Conservation (phyloP, 2,329 filamentous ascomycete genomes). For the Aspergillus tanneri region DNA sequence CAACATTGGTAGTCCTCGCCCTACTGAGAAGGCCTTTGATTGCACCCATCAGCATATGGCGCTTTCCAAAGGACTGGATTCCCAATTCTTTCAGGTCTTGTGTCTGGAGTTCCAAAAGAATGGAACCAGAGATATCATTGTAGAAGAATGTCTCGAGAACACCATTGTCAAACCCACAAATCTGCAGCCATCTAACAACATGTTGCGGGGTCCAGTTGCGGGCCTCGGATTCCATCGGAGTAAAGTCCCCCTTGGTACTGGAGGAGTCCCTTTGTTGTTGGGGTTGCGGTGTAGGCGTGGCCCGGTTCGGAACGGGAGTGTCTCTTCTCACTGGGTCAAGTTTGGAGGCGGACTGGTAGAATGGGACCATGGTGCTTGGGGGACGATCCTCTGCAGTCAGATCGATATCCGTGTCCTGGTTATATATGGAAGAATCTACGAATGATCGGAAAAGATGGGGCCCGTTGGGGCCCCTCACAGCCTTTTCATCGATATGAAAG, state of each 20-base stretch:
- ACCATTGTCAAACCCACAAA: constrained; percentile 4
- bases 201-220: constrained; percentile 2
- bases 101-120: background rate
- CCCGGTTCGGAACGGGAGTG: constrained; percentile 19
- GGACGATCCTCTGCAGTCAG: constrained; percentile 17
- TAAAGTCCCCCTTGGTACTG: background rate
- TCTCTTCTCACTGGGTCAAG: constrained; percentile 16
- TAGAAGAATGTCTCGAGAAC: background rate
- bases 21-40: too few species aligned
- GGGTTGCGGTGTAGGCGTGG: background rate
- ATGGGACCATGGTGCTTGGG: constrained; percentile 10
- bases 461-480: constrained; percentile 75
- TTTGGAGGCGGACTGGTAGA: constrained; percentile 15
- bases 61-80: background rate
- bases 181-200: constrained; percentile 16
- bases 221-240: background rate
- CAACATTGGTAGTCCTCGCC: too few species aligned
- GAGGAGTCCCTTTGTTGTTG: background rate
- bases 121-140: constrained; percentile 1
- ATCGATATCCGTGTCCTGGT: constrained; percentile 15
- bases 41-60: background rate
- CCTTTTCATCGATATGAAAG: constrained; percentile 58
- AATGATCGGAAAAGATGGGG: constrained; percentile 80
- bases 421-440: constrained; percentile 14
- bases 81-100: background rate